A percentile compares a stretch with the other conserved stretches of the same genome.
Conservation (phyloP, 2,329 filamentous ascomycete genomes). For the Albifimbria verrucaria region DNA sequence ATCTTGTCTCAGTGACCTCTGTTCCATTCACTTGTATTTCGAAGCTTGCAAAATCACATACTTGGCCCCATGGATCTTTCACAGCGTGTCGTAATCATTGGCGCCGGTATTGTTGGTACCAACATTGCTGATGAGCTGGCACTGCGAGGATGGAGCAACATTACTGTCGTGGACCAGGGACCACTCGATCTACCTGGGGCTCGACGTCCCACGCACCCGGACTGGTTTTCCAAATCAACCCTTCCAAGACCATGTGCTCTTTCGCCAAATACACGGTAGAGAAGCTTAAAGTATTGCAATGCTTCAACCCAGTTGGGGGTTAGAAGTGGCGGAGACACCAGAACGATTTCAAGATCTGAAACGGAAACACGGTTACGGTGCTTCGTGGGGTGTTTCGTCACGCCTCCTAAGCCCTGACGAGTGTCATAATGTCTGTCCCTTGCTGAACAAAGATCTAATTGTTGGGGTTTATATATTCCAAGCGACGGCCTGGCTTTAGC, state of each 20-base stretch:
- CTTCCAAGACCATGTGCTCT: conserved; percentile 53
- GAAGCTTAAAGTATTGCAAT: conserved; percentile 55
- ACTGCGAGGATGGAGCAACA: conserved; percentile 58
- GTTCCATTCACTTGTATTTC: neutral
- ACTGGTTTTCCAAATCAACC: conserved; percentile 61
- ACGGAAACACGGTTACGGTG: conserved; percentile 58
- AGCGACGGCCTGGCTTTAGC: conserved; percentile 59
- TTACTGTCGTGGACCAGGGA: conserved; percentile 64
- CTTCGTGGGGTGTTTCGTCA: conserved; percentile 58
- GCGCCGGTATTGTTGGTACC: conserved; percentile 61
- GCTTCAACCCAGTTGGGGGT: conserved; percentile 63
- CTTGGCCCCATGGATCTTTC: conserved; percentile 25
- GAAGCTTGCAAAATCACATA: conserved; percentile 6
- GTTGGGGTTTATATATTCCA: conserved; percentile 60
- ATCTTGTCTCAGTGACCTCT: neutral
- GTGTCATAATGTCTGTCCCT: conserved; percentile 51
- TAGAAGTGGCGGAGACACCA: conserved; percentile 60
- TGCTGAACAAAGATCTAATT: conserved; percentile 49
- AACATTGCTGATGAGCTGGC: conserved; percentile 64
- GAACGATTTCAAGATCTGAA: conserved; percentile 59
- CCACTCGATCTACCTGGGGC: conserved; percentile 60
- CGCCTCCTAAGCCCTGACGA: conserved; percentile 48
- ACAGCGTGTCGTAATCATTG: conserved; percentile 55
- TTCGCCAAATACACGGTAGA: conserved; percentile 61
- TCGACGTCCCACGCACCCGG: conserved; percentile 65